Evolutionary conservation across 176 grass and related monocot species (phyloP).

Genomic region (Triticum aestivum): DNA sequence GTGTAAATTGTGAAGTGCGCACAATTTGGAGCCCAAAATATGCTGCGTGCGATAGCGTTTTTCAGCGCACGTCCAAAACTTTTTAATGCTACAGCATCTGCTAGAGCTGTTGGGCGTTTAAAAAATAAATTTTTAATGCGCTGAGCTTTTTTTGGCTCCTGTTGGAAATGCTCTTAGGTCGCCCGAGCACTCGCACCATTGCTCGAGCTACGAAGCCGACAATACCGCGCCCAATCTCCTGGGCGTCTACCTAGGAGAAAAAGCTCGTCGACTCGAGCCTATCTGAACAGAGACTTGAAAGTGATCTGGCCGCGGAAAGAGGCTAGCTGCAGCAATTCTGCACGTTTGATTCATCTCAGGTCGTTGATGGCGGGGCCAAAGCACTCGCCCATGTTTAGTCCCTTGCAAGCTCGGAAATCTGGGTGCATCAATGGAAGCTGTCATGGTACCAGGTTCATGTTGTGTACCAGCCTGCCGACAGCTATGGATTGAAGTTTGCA

Average conservation of each 20-base stretch:
- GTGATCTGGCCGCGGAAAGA: slow-evolving; percentile 8
- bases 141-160: too few relatives aligned
- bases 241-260: neutral
- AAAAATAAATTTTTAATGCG: too few relatives aligned
- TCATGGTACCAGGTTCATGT: neutral
- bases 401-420: neutral
- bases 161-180: too few relatives aligned
- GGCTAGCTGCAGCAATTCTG: neutral
- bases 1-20: too few relatives aligned
- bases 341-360: neutral
- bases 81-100: too few relatives aligned
- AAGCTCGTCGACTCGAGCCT: neutral
- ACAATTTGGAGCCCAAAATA: too few relatives aligned
- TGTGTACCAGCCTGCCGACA: neutral
- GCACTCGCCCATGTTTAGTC: slow-evolving; percentile 10
- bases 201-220: neutral
- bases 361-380: neutral
- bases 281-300: slow-evolving; percentile 19
- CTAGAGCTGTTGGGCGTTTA: too few relatives aligned
- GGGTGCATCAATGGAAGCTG: neutral
- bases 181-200: neutral
- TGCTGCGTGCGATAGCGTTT: too few relatives aligned
- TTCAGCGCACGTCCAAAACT: too few relatives aligned
- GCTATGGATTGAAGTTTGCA: neutral
- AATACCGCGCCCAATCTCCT: too few relatives aligned